phyloP scores from a whole-genome alignment of 768 basidiomycete genomes.

The Lactarius evosmus region DNA sequence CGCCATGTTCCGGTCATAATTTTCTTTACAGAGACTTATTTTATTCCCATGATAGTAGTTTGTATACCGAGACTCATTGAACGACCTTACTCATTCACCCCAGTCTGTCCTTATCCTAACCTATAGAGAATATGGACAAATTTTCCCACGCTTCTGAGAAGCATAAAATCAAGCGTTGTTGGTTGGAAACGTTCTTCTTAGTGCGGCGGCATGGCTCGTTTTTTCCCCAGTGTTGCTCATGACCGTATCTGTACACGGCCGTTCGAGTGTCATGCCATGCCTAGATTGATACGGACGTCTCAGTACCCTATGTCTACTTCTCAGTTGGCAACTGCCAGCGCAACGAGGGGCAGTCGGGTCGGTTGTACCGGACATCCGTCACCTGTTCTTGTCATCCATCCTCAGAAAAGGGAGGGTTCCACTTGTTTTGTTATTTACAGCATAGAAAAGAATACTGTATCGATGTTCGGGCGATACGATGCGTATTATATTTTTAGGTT shows the following conservation, averaged over 20 bases:
- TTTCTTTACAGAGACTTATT: slow-evolving; percentile 17
- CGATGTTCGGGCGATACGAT: neutral
- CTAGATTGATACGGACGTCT: slow-evolving; percentile 71
- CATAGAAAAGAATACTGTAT: neutral
- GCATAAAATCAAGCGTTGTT: neutral
- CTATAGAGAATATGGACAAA: slow-evolving; percentile 9
- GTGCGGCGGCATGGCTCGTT: slow-evolving; percentile 83
- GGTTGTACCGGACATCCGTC: slow-evolving; percentile 55
- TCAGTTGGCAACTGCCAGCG: slow-evolving; percentile 22
- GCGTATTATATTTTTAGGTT: neutral
- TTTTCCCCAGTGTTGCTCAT: slow-evolving; percentile 90
- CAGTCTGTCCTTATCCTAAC: no score
- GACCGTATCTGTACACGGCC: slow-evolving; percentile 57
- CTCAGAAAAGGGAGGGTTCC: neutral
- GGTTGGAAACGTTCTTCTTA: slow-evolving; percentile 30
- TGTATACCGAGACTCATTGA: slow-evolving; percentile 13
- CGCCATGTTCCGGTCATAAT: slow-evolving; percentile 5
- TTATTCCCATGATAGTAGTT: slow-evolving; percentile 18
- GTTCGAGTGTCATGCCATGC: slow-evolving; percentile 91
- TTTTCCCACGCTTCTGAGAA: neutral
- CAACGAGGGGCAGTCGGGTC: slow-evolving; percentile 63
- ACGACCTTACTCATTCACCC: neutral
- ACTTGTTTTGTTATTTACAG: neutral
- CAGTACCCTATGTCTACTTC: slow-evolving; percentile 66
- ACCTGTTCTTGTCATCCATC: neutral